phyloP scores from a whole-genome alignment of 1,139 yeast genomes.

The Cylindricascospora bacillispora region DNA sequence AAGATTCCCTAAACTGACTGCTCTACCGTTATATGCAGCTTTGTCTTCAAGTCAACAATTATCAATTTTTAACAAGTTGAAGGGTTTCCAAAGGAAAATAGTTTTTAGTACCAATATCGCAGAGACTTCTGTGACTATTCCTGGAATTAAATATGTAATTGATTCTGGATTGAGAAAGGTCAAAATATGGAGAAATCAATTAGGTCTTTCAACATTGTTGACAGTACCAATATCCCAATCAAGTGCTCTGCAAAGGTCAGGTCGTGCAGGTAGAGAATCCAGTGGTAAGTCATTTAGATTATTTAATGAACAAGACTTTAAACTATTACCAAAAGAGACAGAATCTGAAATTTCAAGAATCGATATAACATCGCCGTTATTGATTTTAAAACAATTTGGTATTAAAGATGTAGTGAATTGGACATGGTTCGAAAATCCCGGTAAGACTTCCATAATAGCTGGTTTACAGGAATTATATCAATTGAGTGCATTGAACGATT shows the following conservation, averaged over 20 bases:
- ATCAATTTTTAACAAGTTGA: slow-evolving; percentile 54
- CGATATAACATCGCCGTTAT: slow-evolving; percentile 71
- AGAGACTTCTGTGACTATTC: slow-evolving; percentile 90
- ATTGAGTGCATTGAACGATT: slow-evolving; percentile 64
- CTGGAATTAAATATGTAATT: slow-evolving; percentile 88
- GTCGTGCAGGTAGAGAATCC: slow-evolving; percentile 97
- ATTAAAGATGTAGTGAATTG: slow-evolving; percentile 75
- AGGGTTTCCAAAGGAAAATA: slow-evolving; percentile 49
- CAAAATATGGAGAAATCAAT: slow-evolving; percentile 85
- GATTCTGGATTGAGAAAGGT: slow-evolving; percentile 90
- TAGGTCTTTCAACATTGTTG: slow-evolving; percentile 79
- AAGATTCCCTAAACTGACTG: slow-evolving; percentile 55
- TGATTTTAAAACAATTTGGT: slow-evolving; percentile 72
- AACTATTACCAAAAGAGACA: slow-evolving; percentile 56
- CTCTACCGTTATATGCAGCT: slow-evolving; percentile 87
- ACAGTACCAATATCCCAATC: slow-evolving; percentile 92
- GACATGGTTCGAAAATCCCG: slow-evolving; percentile 91
- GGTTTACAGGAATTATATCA: slow-evolving; percentile 72
- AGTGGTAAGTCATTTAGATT: slow-evolving; percentile 83
- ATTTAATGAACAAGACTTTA: slow-evolving; percentile 61
- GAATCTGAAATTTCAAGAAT: slow-evolving; percentile 88
- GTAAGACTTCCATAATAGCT: slow-evolving; percentile 58
- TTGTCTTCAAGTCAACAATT: slow-evolving; percentile 76
- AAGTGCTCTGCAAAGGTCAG: slow-evolving; percentile 89
- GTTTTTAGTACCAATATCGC: slow-evolving; percentile 92